Evolutionary conservation across 2,329 filamentous ascomycete genomes (phyloP), one percentile per base, ranked within the genome.

Genomic region (Biscogniauxia sp.): DNA sequence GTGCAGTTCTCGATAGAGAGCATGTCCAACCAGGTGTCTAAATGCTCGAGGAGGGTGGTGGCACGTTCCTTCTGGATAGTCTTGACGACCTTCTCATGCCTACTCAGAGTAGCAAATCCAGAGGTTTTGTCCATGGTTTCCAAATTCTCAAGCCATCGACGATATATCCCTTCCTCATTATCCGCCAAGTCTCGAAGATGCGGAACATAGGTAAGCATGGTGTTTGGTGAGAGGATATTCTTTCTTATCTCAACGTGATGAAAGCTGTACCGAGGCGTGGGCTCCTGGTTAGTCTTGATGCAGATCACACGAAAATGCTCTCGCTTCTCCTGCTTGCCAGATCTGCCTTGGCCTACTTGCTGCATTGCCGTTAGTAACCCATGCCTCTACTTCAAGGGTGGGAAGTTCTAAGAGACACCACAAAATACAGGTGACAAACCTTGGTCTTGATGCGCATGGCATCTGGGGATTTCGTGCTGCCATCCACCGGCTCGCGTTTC

Each of bases 231-330:
- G 28, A 86, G 76, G 41, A 87, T 80, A 59, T 86, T 87, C 69
- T 83, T 85, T 68, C 77, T 78, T 56, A 87, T 84, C 68, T 85
- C 82, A 45, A 86, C 81, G 61, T 86, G 83, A 65, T 87, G 84
- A 64, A 85, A 86, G 28, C 81, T 76, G 67, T 87, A 87, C 25
- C 75, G 74, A n/a, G 84, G 84, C 8, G 85, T 84, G n/a, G 79
- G 76, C 20, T 80, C 77, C 63, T 77, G 79, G 58, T 80, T 76
- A 1, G 82, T 81, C 64, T 80, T 80, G 64, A 84, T 78, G 65
- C 78, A 75, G n/a, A 76, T 68, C 4, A 82, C 76, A 2, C 69
- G 65, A 61, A 79, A 78, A 23, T 77, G 73, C 59, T 80, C 77
- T 58, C 76, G 75, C 58, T 77, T 77, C 58, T 82, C 80, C 65